Evolutionary conservation across 805 yeast species (phyloP).

Genomic region (Lachancea fermentati): DNA sequence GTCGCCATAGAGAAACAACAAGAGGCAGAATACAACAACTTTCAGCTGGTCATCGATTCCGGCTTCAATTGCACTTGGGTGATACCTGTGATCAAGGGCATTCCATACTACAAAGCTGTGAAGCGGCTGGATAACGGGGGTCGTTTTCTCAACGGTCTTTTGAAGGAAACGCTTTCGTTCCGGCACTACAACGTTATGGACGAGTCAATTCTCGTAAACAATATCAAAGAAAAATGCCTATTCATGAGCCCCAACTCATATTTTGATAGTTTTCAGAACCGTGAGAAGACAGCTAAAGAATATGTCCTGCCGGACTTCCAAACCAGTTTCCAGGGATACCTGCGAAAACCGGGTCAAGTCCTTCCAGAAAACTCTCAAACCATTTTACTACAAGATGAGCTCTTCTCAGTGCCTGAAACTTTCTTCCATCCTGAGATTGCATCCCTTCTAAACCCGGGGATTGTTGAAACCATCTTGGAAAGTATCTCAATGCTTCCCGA

Average conservation of each 20-base stretch:
- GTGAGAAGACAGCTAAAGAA: conserved; percentile 42
- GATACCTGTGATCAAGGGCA: conserved; percentile 75
- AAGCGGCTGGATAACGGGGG: conserved; percentile 85
- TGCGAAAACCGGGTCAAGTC: conserved; percentile 35
- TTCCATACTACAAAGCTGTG: conserved; percentile 70
- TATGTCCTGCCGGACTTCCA: conserved; percentile 87
- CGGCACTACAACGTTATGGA: conserved; percentile 91
- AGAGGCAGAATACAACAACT: conserved; percentile 43
- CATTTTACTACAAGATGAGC: conserved; percentile 68
- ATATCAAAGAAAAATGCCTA: conserved; percentile 64
- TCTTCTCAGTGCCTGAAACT: conserved; percentile 84
- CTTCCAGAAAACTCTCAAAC: conserved; percentile 54
- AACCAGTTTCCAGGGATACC: conserved; percentile 71
- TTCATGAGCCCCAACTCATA: conserved; percentile 45
- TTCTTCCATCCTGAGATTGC: conserved; percentile 80
- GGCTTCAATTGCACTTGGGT: conserved; percentile 88
- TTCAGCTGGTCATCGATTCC: conserved; percentile 75
- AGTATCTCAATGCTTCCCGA: conserved; percentile 68
- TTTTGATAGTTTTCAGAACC: conserved; percentile 27
- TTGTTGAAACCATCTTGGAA: conserved; percentile 65
- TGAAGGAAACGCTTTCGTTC: conserved; percentile 81
- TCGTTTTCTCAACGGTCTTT: conserved; percentile 68
- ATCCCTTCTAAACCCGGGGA: conserved; percentile 72
- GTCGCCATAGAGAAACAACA: not conserved
- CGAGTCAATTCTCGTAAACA: conserved; percentile 77